phyloP scores from a whole-genome alignment of 1,139 yeast genomes.

The Yamadazyma atmosphaerica region DNA sequence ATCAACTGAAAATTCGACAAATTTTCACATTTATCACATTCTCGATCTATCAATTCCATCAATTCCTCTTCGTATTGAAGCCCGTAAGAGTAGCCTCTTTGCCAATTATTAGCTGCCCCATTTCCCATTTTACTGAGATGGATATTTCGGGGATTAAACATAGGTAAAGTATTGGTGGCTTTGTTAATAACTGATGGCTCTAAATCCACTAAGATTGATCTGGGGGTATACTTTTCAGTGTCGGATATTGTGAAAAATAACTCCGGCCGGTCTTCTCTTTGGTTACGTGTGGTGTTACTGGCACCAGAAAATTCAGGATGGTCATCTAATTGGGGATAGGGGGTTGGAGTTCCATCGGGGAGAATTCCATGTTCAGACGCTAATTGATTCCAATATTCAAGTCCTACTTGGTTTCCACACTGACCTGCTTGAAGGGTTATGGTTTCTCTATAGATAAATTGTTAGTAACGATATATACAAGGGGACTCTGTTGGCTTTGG shows the following conservation, averaged over 20 bases:
- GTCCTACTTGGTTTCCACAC: constrained; percentile 96
- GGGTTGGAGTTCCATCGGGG: constrained; percentile 61
- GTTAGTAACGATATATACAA: background rate
- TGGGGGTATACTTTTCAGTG: constrained; percentile 74
- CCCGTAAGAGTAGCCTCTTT: constrained; percentile 83
- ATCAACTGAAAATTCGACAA: constrained; percentile 86
- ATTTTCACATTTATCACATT: constrained; percentile 87
- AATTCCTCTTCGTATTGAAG: constrained; percentile 67
- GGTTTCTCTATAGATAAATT: constrained; percentile 30
- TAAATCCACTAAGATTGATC: constrained; percentile 80
- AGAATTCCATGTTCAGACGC: constrained; percentile 85
- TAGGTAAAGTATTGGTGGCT: constrained; percentile 55
- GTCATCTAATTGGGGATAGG: constrained; percentile 21
- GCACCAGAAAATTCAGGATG: constrained; percentile 19
- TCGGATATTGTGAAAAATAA: constrained; percentile 81
- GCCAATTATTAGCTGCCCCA: constrained; percentile 97
- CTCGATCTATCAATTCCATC: constrained; percentile 82
- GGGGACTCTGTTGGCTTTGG: background rate
- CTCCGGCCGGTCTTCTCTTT: constrained; percentile 73
- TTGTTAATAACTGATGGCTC: constrained; percentile 88
- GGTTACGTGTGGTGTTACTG: constrained; percentile 19
- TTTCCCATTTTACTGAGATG: constrained; percentile 79
- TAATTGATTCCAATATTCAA: constrained; percentile 89
- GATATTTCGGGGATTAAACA: constrained; percentile 83
- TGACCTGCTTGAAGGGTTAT: constrained; percentile 64